Conservation (phyloP, 805 yeast genomes). For the Ogataea nonfermentans region DNA sequence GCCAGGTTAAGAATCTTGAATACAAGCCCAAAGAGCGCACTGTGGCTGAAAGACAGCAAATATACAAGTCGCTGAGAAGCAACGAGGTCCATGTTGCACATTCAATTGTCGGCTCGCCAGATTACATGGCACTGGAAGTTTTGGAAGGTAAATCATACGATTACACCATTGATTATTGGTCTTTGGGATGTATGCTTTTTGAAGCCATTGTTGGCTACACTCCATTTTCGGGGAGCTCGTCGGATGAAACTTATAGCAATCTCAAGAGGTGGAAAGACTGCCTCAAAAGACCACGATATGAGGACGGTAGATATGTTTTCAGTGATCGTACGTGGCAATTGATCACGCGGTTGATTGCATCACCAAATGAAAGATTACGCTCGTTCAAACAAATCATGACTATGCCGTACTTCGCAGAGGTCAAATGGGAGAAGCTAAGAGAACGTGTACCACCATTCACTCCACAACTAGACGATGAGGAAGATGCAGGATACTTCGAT, state of each 20-base stretch:
- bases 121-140: constrained; percentile 98
- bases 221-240: constrained; percentile 90
- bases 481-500: constrained; percentile 98
- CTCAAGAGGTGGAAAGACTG: constrained; percentile 90
- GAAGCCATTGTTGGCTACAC: constrained; percentile 97
- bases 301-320: constrained; percentile 87
- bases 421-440: constrained; percentile 73
- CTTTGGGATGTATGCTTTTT: constrained; percentile 94
- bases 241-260: constrained; percentile 93
- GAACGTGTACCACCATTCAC: constrained; percentile 85
- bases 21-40: constrained; percentile 67
- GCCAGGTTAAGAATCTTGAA: constrained; percentile 69
- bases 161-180: constrained; percentile 98
- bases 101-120: constrained; percentile 97
- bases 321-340: constrained; percentile 96
- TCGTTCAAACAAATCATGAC: constrained; percentile 77
- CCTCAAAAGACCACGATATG: constrained; percentile 84
- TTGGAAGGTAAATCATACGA: constrained; percentile 92
- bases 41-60: constrained; percentile 80
- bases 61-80: constrained; percentile 76
- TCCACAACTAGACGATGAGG: constrained; percentile 94
- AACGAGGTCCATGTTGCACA: constrained; percentile 85
- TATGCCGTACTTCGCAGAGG: constrained; percentile 80
- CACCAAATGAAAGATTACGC: constrained; percentile 71
- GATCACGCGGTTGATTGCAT: constrained; percentile 74